Evolutionary conservation across 1,284 basidiomycete species (phyloP), one percentile per base, ranked within the genome.

Genomic region (Coriolopsis trogii): DNA sequence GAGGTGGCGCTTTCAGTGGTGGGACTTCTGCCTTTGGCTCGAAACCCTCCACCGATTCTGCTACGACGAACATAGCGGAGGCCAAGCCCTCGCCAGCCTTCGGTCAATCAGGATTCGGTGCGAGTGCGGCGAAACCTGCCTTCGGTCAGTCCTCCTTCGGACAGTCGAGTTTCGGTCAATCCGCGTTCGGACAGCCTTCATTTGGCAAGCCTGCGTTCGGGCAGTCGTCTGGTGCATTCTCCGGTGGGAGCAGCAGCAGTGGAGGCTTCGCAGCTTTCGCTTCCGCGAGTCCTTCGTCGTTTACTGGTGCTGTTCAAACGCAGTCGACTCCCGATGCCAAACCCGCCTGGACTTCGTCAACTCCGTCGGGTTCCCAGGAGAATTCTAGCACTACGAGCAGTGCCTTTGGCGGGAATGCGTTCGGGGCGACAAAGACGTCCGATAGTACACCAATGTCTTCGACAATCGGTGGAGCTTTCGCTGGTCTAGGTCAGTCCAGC

Each of bases 171-270:
- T 65, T 60, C 36, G 57, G 58, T 9, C 56, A 66, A 16, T 54
- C 69, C 21, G 51, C 56, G 1, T 71, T 73, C 64, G 70, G 30
- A 55, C 64, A 20, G 66, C 68, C 53, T 51, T 44, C 62, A 4
- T 72, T 73, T 41, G 72, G 68, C 1, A 67, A 69, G 45, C 54
- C 75, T 23, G 60, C 66, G 3, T 73, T 76, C 45, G 67, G 71
- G 8, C 21, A 58, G 34, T 42, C 51, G 6, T 28, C 55, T 6
- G 33, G 41, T n/a, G 34, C 51, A 4, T 53, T 53, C 25, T 33
- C 48, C 4, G 38, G 39, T 25, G 18, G 44, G 8, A 30, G 53
- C n/a, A 39, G 47, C 13, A 41, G 53, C 37, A 6, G 20, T 3
- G 59, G 60, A 3, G 63, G 61, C 1, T 67, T 64, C 29, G 56